Percentiles rank a stretch among this genome's conserved stretches.
phyloP scores from a whole-genome alignment of 164 flowering plant species.

The Chimonanthus salicifolius region DNA sequence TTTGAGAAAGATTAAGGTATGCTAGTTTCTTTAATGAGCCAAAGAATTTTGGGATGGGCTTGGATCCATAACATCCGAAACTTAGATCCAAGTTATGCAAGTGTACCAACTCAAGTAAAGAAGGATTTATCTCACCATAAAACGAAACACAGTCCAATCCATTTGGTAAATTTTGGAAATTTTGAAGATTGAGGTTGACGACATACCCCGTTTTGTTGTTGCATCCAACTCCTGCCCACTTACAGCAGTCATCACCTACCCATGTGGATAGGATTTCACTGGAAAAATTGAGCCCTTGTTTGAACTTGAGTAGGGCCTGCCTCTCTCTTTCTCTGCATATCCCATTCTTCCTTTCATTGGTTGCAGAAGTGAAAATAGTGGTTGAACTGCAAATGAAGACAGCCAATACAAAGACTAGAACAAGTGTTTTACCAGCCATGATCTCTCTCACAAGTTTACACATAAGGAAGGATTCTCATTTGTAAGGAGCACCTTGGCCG shows the following conservation, averaged over 20 bases:
- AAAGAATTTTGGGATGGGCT: conserved; percentile 7
- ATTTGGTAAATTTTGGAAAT: background rate
- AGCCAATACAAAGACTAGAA: no score
- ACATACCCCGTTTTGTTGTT: conserved; percentile 11
- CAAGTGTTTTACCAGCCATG: no score
- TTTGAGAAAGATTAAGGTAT: conserved; percentile 6
- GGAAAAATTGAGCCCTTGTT: conserved; percentile 1
- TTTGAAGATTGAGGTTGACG: conserved; percentile 2
- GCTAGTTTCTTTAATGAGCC: conserved; percentile 6
- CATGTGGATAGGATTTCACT: conserved; percentile 3
- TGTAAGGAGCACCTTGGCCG: no score
- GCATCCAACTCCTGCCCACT: conserved; percentile 9
- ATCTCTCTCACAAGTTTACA: no score
- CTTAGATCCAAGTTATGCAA: conserved; percentile 12
- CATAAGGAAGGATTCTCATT: background rate
- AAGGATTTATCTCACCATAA: conserved; percentile 9
- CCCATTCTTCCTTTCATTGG: no score
- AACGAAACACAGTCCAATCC: background rate
- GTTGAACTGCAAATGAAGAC: no score
- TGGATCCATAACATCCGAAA: conserved; percentile 1
- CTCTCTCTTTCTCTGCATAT: conserved; percentile 6
- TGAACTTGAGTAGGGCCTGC: conserved; percentile 8
- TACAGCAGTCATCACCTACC: conserved; percentile 5
- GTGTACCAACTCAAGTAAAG: conserved; percentile 12
- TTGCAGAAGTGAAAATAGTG: no score